Percentiles rank a stretch among this genome's conserved stretches.
Evolutionary conservation across 352 stramenopile genomes (phyloP).

Genomic region (Phytophthora rubi): DNA sequence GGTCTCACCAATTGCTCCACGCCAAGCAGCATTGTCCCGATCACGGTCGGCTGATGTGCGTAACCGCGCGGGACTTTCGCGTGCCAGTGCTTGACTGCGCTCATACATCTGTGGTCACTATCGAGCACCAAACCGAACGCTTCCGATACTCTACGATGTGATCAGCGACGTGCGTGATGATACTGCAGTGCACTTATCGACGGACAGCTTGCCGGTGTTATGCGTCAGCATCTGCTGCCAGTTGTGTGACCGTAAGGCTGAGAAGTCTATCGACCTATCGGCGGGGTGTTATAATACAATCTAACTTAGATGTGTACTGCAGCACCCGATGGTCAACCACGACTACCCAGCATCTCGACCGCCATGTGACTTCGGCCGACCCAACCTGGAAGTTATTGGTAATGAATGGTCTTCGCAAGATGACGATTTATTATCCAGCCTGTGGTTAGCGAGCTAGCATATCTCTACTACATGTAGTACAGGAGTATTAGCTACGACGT

Average conservation of each 20-base stretch:
- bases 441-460: too few relatives aligned
- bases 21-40: neutral
- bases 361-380: neutral
- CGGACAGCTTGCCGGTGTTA: neutral
- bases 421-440: neutral
- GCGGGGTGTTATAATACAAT: neutral
- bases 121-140: neutral
- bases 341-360: neutral
- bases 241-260: neutral
- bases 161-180: neutral
- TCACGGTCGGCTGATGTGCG: constrained; percentile 9
- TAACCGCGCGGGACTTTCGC: constrained; percentile 4
- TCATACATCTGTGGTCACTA: neutral
- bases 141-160: neutral
- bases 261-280: neutral
- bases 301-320: neutral
- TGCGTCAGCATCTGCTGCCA: constrained; percentile 2
- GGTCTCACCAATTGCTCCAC: constrained; percentile 18
- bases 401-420: neutral
- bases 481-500: too few relatives aligned
- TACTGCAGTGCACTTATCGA: neutral
- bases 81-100: neutral
- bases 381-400: too few relatives aligned
- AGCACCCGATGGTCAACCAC: neutral
- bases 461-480: too few relatives aligned